Conservation (phyloP, 768 basidiomycete species). For the Mrakia frigida region DNA sequence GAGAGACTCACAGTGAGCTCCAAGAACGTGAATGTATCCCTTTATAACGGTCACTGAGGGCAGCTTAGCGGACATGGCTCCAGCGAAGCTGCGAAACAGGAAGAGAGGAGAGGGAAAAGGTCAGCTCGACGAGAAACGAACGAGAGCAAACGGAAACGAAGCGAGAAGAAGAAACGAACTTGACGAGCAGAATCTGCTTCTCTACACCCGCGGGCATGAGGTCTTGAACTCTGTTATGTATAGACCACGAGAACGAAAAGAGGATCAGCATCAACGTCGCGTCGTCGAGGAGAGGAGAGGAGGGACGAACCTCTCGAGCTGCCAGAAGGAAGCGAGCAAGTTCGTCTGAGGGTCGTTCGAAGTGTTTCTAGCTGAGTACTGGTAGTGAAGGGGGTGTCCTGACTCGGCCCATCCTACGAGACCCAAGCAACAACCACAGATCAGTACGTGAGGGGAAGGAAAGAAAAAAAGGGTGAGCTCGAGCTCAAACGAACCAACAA, state of each 20-base stretch:
- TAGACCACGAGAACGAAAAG: neutral
- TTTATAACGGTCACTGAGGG: slow-evolving; percentile 24
- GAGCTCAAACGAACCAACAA: slow-evolving; percentile 5
- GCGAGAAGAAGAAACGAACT: neutral
- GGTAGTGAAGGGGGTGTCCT: slow-evolving; percentile 31
- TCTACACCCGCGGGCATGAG: slow-evolving; percentile 29
- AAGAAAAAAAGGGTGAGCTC: neutral
- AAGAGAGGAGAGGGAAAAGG: neutral
- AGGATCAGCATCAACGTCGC: too few species aligned
- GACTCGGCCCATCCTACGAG: slow-evolving; percentile 27
- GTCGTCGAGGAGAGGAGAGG: neutral
- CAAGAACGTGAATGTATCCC: slow-evolving; percentile 29
- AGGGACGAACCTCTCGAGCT: slow-evolving; percentile 26
- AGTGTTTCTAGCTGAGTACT: slow-evolving; percentile 27
- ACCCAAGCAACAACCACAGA: neutral
- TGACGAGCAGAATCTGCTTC: slow-evolving; percentile 33
- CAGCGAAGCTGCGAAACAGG: slow-evolving; percentile 24
- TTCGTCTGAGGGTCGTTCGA: slow-evolving; percentile 20
- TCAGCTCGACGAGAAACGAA: neutral
- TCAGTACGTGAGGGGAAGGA: neutral
- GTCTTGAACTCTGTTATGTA: neutral
- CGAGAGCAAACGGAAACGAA: too few species aligned
- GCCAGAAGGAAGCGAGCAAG: slow-evolving; percentile 28
- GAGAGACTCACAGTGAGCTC: slow-evolving; percentile 17
- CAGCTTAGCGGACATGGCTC: slow-evolving; percentile 20